A percentile compares a stretch with the other conserved stretches of the same genome.
Conservation (phyloP, 2,329 filamentous ascomycete genomes). For the Colletotrichum zoysiae region DNA sequence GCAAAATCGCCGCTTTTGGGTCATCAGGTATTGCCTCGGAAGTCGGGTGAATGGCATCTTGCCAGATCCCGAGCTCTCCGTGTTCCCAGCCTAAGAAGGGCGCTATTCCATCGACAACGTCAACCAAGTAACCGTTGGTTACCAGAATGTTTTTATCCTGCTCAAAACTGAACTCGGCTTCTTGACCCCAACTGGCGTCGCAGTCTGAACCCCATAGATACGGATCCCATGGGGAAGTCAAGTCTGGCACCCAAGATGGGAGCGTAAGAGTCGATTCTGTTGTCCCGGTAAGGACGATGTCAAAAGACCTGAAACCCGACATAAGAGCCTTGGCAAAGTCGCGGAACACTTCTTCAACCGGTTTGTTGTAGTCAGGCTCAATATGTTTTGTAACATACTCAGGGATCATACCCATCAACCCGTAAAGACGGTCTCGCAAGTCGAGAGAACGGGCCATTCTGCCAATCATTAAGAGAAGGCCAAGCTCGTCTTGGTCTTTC, state of each 20-base stretch:
- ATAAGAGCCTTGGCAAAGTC: slow-evolving; percentile 31
- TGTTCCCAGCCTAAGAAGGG: slow-evolving; percentile 26
- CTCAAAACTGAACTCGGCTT: slow-evolving; percentile 13
- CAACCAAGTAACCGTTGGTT: slow-evolving; percentile 20
- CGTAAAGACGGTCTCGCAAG: slow-evolving; percentile 27
- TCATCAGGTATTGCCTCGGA: background rate
- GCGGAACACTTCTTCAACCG: slow-evolving; percentile 21
- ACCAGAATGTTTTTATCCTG: background rate
- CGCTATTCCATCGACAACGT: slow-evolving; percentile 19
- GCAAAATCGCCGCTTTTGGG: slow-evolving; percentile 18
- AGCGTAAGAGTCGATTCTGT: slow-evolving; percentile 18
- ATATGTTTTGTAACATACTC: slow-evolving; percentile 28
- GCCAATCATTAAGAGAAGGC: slow-evolving; percentile 23
- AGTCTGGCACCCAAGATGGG: slow-evolving; percentile 30
- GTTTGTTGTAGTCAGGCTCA: slow-evolving; percentile 25
- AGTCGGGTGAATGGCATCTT: background rate
- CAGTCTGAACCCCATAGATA: slow-evolving; percentile 33
- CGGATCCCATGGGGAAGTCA: slow-evolving; percentile 30
- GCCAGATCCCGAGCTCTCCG: slow-evolving; percentile 17
- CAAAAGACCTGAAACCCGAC: slow-evolving; percentile 21
- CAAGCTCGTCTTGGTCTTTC: slow-evolving; percentile 31
- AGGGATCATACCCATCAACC: slow-evolving; percentile 30
- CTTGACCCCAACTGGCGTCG: slow-evolving; percentile 30
- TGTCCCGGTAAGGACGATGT: slow-evolving; percentile 28
- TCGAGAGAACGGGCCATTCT: slow-evolving; percentile 30